phyloP scores from a whole-genome alignment of 1,284 basidiomycete species.

The Rhodofomes roseus region DNA sequence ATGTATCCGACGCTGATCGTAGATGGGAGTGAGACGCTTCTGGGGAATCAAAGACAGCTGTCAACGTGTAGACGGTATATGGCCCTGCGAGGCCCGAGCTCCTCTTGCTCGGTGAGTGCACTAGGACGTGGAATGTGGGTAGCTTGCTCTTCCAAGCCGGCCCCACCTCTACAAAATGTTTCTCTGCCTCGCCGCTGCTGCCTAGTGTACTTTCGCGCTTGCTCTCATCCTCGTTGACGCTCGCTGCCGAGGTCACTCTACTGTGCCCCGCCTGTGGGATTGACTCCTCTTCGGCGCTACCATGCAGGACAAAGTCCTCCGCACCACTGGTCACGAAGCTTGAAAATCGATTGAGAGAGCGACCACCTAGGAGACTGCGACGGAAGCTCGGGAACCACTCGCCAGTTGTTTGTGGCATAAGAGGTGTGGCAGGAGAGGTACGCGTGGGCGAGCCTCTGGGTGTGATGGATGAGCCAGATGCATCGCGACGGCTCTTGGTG shows the following conservation, averaged over 20 bases:
- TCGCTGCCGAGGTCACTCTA: constrained; percentile 5
- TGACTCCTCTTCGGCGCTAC: constrained; percentile 30
- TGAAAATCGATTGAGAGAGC: constrained; percentile 77
- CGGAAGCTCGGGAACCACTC: constrained; percentile 74
- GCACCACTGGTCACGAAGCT: constrained; percentile 83
- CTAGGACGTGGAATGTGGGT: constrained; percentile 67
- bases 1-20: constrained; percentile 20
- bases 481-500: constrained; percentile 33
- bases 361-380: constrained; percentile 69
- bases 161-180: constrained; percentile 71
- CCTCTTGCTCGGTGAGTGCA: constrained; percentile 77
- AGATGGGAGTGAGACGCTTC: constrained; percentile 14
- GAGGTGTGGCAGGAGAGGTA: constrained; percentile 35
- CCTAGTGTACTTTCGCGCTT: constrained; percentile 14
- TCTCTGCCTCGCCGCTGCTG: constrained; percentile 53
- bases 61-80: constrained; percentile 75
- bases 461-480: constrained; percentile 46
- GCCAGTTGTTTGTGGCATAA: constrained; percentile 71
- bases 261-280: constrained; percentile 14
- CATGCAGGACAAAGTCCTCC: constrained; percentile 75
- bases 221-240: constrained; percentile 31
- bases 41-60: constrained; percentile 58
- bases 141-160: constrained; percentile 72
- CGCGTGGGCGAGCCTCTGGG: constrained; percentile 46
- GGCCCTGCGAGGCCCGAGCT: constrained; percentile 63